Evolutionary conservation across 163 green algal genomes (phyloP).

Genomic region (Trebouxiophyceae sp.): DNA sequence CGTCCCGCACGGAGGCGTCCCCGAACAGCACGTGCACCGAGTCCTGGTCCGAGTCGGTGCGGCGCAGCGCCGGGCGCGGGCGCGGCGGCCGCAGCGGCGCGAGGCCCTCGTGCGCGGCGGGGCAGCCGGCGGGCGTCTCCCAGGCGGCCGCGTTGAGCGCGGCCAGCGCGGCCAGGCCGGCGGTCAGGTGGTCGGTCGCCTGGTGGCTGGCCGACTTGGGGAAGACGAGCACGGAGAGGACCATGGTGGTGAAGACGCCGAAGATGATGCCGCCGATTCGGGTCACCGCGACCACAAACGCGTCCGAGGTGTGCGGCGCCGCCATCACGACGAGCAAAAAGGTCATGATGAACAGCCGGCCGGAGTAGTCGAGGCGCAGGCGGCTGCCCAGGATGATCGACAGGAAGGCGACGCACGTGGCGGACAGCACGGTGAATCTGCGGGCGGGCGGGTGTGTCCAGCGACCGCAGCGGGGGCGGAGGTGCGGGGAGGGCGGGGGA

Average conservation of each 20-base stretch:
- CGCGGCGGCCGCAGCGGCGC: too few relatives aligned
- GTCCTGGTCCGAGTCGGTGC: too few relatives aligned
- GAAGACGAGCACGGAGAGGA: slow-evolving; percentile 21
- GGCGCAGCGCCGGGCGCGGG: too few relatives aligned
- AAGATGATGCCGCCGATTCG: slow-evolving; percentile 20
- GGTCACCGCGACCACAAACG: slow-evolving; percentile 15
- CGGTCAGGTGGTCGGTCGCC: not conserved
- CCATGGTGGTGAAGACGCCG: slow-evolving; percentile 14
- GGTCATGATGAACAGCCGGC: slow-evolving; percentile 23
- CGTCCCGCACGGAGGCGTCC: too few relatives aligned
- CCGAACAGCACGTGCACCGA: too few relatives aligned
- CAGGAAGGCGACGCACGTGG: not conserved
- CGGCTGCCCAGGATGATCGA: not conserved
- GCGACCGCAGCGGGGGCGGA: too few relatives aligned
- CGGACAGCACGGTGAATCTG: not conserved
- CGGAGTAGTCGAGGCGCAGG: slow-evolving; percentile 15
- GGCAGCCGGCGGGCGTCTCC: not conserved
- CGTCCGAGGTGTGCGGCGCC: slow-evolving; percentile 18
- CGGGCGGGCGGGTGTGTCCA: too few relatives aligned
- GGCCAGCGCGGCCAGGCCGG: not conserved
- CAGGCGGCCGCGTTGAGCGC: not conserved
- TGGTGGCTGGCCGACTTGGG: slow-evolving; percentile 23
- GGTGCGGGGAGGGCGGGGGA: too few relatives aligned
- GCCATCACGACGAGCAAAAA: slow-evolving; percentile 25
- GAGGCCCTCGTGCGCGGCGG: too few relatives aligned